Evolutionary conservation across 768 basidiomycete genomes (phyloP), one percentile per base, ranked within the genome.

Genomic region (Leccinum ochraceum): DNA sequence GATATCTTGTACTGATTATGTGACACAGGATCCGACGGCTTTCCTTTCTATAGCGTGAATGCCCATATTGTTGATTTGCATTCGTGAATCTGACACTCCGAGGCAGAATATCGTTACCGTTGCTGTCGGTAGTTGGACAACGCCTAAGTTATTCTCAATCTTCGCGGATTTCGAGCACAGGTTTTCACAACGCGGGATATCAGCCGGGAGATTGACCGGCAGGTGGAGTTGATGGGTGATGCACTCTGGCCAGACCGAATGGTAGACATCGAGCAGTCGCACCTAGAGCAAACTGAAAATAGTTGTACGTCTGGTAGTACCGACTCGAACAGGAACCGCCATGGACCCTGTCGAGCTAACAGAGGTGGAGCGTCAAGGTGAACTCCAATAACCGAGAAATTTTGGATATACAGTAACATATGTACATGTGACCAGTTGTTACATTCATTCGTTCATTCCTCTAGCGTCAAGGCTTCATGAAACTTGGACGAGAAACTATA

Each of bases 111-210:
- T 61, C 67, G 14, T 20, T 64, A 4, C 63, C 65, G 4, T 13
- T 67, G 2, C 57, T 62, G 34, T 60, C 65, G 4, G 46, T 62
- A 36, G 54, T 59, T 8, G 65, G 67, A 4, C 67, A 67, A 30
- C 58, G 65, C 14, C 63, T 67, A 22, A 22, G 22, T 22, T 14
- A 60, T 67, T 9, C 59, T 67, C 30, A 67, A 67, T 53, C 56
- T 67, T 10, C 65, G 65, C 1, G 51, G 61, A 2, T 36, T 65
- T 8, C 58, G 22, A 24, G 28, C 46, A 22, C 54, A n/a, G 20
- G 46, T 52, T 13, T 59, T 37, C 28, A 59, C 63, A 36, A 17
- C 50, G 9, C 53, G 51, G 9, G 54, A 59, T 26, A 55, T 64
- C 46, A 59, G 63, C n/a, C 51, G 54, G 36, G 37, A 61, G 36